Percentiles rank a stretch among this genome's conserved stretches.
Conservation (phyloP, 345 rosid species). For the Chamaenerion angustifolium region DNA sequence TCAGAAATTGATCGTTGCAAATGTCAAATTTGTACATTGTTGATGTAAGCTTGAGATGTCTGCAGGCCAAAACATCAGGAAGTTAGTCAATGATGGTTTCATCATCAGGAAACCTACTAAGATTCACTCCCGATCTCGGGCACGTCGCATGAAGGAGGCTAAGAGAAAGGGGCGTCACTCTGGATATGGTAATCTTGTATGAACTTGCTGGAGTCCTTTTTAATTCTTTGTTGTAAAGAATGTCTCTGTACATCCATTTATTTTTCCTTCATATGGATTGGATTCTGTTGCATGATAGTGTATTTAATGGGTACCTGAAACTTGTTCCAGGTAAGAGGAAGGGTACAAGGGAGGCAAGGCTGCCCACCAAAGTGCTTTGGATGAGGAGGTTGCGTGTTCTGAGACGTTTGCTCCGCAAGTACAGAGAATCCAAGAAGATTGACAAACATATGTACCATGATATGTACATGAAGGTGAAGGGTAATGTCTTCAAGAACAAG, state of each 20-base stretch:
- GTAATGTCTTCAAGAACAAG: slow-evolving; percentile 79
- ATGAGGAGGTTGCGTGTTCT: slow-evolving; percentile 71
- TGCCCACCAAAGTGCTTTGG: slow-evolving; percentile 42
- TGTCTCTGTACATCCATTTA: too few species aligned
- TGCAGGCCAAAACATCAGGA: slow-evolving; percentile 86
- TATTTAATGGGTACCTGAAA: not conserved
- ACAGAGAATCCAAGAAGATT: slow-evolving; percentile 66
- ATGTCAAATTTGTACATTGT: too few species aligned
- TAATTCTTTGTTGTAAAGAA: too few species aligned
- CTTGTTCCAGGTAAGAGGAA: slow-evolving; percentile 31
- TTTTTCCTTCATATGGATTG: too few species aligned
- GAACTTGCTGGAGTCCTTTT: too few species aligned
- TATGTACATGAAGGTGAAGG: slow-evolving; percentile 78
- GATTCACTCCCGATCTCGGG: slow-evolving; percentile 91
- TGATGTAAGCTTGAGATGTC: not conserved
- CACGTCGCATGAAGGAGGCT: slow-evolving; percentile 73
- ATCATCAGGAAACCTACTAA: slow-evolving; percentile 93
- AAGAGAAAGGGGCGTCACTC: slow-evolving; percentile 95
- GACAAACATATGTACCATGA: slow-evolving; percentile 86
- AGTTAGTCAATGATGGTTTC: slow-evolving; percentile 90
- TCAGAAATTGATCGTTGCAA: too few species aligned
- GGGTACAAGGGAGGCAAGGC: slow-evolving; percentile 45
- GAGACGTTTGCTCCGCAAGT: slow-evolving; percentile 41
- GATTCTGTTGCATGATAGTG: too few species aligned
- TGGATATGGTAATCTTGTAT: slow-evolving; percentile 61